A percentile compares a stretch with the other conserved stretches of the same genome.
Evolutionary conservation across 139 green algal species (phyloP).

Genomic region (Desmodesmus armatus): DNA sequence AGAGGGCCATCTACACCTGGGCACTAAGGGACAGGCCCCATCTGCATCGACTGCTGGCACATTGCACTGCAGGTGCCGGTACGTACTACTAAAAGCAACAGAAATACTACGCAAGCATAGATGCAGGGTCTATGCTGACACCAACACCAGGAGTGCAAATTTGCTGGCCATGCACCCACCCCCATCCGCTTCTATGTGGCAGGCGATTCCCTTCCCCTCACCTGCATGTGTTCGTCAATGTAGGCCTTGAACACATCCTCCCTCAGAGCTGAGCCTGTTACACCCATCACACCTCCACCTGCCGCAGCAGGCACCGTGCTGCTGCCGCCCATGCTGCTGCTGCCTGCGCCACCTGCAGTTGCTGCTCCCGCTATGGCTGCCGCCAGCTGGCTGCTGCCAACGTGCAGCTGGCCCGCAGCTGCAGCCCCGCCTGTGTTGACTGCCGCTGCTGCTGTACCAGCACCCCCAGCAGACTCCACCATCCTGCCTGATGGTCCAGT

Average conservation of each 20-base stretch:
- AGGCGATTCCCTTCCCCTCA: background rate
- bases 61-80: no score
- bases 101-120: no score
- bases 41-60: no score
- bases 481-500: no score
- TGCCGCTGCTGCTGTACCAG: background rate
- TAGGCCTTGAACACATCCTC: slow-evolving; percentile 43
- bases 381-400: no score
- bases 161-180: background rate
- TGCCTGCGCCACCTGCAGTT: background rate
- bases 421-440: background rate
- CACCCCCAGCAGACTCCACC: no score
- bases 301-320: background rate
- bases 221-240: slow-evolving; percentile 42
- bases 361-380: background rate
- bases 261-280: background rate
- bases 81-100: no score
- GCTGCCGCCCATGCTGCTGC: slow-evolving; percentile 9
- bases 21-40: no score
- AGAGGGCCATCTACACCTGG: no score
- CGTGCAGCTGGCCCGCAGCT: background rate
- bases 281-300: background rate
- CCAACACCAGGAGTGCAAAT: background rate
- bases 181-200: background rate
- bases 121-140: background rate